Evolutionary conservation across 2,329 filamentous ascomycete species (phyloP).

Genomic region (Xylaria sp.): DNA sequence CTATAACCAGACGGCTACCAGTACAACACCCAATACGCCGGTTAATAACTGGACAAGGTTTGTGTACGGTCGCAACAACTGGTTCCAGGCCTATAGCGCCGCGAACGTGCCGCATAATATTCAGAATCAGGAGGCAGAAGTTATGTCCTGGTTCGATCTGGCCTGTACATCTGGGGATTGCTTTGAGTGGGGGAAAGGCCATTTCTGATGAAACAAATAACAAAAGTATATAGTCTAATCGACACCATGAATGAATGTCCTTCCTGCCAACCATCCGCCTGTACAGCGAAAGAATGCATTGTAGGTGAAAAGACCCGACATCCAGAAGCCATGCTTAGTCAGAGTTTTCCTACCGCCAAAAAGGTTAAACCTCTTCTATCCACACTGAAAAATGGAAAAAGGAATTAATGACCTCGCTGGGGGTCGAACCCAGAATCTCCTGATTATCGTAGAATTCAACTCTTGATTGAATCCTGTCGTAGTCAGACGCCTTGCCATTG

Average conservation of each 20-base stretch:
- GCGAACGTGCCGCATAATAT: constrained; percentile 55
- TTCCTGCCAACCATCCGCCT: too few relatives aligned
- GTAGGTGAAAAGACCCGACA: too few relatives aligned
- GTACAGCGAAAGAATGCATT: too few relatives aligned
- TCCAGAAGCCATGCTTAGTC: too few relatives aligned
- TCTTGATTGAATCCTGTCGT: constrained; percentile 44
- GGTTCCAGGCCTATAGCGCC: constrained; percentile 56
- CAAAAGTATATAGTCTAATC: constrained; percentile 1
- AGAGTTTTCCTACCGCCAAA: too few relatives aligned
- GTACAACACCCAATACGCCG: constrained; percentile 49
- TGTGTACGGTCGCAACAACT: constrained; percentile 51
- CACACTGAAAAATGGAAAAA: background rate
- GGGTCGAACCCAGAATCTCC: constrained; percentile 41
- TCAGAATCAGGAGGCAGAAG: constrained; percentile 52
- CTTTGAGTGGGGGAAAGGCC: constrained; percentile 53
- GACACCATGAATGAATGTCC: too few relatives aligned
- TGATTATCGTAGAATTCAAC: constrained; percentile 20
- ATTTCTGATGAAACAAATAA: constrained; percentile 20
- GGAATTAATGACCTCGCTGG: constrained; percentile 36
- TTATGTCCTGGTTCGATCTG: constrained; percentile 54
- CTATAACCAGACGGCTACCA: constrained; percentile 47
- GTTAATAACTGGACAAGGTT: constrained; percentile 53
- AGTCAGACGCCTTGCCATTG: constrained; percentile 60
- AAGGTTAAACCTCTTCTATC: too few relatives aligned
- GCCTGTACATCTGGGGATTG: constrained; percentile 49